These are phyloP conservation scores for Dactylellina haptotyla DNA, from an alignment of 2,329 filamentous ascomycete species.

Conservation along the genomic window DNA sequence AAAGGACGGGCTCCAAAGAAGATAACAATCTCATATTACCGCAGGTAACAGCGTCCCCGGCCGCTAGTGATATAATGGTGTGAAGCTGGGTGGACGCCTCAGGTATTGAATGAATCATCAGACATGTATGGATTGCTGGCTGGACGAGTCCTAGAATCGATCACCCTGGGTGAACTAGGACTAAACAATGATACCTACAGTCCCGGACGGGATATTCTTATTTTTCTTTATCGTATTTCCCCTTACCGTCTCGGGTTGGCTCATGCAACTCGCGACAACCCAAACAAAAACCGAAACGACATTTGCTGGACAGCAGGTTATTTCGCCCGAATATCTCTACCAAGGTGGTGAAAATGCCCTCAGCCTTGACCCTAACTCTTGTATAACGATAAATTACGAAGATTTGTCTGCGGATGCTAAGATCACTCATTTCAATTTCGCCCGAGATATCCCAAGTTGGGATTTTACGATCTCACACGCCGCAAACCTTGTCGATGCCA, in stretches of 20 bases:
- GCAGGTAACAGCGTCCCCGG: no score
- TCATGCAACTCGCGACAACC: slow-evolving; percentile 34
- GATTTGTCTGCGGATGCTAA: not conserved
- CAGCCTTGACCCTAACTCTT: slow-evolving; percentile 7
- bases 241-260: slow-evolving; percentile 11
- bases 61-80: no score
- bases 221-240: not conserved
- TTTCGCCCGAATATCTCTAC: slow-evolving; percentile 17
- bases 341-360: not conserved
- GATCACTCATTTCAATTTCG: slow-evolving; percentile 20
- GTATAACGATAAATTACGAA: slow-evolving; percentile 23
- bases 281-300: not conserved
- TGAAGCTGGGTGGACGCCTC: no score
- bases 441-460: slow-evolving; percentile 27
- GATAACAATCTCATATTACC: no score
- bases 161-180: no score
- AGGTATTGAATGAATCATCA: no score
- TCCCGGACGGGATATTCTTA: not conserved
- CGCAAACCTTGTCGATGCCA: slow-evolving; percentile 1
- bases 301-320: no score
- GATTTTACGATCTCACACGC: not conserved
- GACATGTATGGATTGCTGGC: no score
- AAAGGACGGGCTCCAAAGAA: no score
- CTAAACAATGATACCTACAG: no score
- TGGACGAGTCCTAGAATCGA: no score